These are phyloP conservation scores for Handroanthus guayacan DNA, from an alignment of 257 asterid genomes.

Conservation along the genomic window DNA sequence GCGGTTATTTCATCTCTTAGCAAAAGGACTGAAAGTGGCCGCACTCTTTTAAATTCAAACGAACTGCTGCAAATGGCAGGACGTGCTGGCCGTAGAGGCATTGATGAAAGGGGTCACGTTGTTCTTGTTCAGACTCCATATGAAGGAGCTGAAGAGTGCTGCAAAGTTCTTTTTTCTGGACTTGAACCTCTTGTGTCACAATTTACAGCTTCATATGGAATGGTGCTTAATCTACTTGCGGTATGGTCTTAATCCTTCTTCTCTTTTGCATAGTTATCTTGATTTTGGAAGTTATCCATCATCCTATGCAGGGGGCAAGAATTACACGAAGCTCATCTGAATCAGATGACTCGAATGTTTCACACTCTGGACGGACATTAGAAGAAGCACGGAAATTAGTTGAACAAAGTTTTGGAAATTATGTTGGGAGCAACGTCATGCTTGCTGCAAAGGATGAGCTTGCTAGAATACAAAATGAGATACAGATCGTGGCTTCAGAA, in stretches of 20 bases:
- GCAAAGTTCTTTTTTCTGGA: conserved; percentile 93
- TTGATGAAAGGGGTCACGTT: conserved; percentile 90
- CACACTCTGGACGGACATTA: conserved; percentile 81
- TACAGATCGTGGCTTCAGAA: conserved; percentile 72
- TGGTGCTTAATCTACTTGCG: conserved; percentile 98
- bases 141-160: conserved; percentile 96
- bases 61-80: conserved; percentile 99
- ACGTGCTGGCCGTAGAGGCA: conserved; percentile 99
- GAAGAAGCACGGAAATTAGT: conserved; percentile 97
- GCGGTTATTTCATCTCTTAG: conserved; percentile 93
- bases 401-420: conserved; percentile 98
- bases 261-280: conserved; percentile 33
- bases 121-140: conserved; percentile 89
- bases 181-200: conserved; percentile 96
- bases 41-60: conserved; percentile 74
- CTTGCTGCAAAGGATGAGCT: conserved; percentile 95
- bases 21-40: conserved; percentile 93
- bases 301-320: conserved; percentile 81
- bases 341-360: conserved; percentile 53
- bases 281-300: conserved; percentile 31
- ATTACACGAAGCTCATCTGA: conserved; percentile 67
- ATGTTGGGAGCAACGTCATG: conserved; percentile 98
- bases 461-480: conserved; percentile 78
- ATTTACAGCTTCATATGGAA: conserved; percentile 97
- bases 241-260: conserved; percentile 50